Evolutionary conservation across 495 filamentous ascomycete genomes (phyloP).

Genomic region (Penicillium maclennaniae): DNA sequence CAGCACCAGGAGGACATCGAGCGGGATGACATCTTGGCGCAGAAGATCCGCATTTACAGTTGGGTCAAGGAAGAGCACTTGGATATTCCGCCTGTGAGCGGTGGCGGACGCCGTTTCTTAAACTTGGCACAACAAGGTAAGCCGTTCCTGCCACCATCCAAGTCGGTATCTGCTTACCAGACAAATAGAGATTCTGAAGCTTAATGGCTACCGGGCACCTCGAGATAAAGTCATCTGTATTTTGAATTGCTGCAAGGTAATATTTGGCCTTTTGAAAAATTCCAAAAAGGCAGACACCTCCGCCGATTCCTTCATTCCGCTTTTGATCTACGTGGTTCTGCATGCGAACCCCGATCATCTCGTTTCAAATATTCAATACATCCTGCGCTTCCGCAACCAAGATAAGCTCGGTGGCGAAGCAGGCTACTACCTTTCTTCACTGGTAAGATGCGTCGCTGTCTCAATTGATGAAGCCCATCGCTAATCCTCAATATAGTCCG

Average conservation of each 20-base stretch:
- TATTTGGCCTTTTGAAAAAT: slow-evolving; percentile 94
- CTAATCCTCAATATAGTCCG: slow-evolving; percentile 57
- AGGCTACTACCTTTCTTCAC: slow-evolving; percentile 95
- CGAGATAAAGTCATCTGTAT: slow-evolving; percentile 98
- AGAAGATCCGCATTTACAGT: slow-evolving; percentile 93
- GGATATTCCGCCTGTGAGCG: slow-evolving; percentile 83
- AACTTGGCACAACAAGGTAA: slow-evolving; percentile 81
- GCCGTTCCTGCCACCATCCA: slow-evolving; percentile 9
- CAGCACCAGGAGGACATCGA: slow-evolving; percentile 99
- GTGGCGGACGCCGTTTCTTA: slow-evolving; percentile 82
- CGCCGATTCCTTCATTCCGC: slow-evolving; percentile 91
- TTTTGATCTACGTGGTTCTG: slow-evolving; percentile 93
- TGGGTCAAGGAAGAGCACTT: slow-evolving; percentile 94
- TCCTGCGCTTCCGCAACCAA: slow-evolving; percentile 92
- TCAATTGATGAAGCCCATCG: background rate
- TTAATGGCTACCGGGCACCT: slow-evolving; percentile 91
- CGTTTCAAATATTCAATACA: slow-evolving; percentile 97
- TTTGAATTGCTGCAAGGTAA: slow-evolving; percentile 98
- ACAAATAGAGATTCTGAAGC: slow-evolving; percentile 76
- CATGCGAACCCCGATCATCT: slow-evolving; percentile 92
- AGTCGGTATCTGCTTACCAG: slow-evolving; percentile 21
- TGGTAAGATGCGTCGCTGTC: slow-evolving; percentile 48
- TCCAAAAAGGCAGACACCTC: slow-evolving; percentile 83
- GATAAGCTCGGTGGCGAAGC: slow-evolving; percentile 96
- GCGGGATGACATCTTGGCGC: slow-evolving; percentile 86